Evolutionary conservation across 148 eudicot genomes (phyloP), one percentile per base, ranked within the genome.

Genomic region (Talinum fruticosum): DNA sequence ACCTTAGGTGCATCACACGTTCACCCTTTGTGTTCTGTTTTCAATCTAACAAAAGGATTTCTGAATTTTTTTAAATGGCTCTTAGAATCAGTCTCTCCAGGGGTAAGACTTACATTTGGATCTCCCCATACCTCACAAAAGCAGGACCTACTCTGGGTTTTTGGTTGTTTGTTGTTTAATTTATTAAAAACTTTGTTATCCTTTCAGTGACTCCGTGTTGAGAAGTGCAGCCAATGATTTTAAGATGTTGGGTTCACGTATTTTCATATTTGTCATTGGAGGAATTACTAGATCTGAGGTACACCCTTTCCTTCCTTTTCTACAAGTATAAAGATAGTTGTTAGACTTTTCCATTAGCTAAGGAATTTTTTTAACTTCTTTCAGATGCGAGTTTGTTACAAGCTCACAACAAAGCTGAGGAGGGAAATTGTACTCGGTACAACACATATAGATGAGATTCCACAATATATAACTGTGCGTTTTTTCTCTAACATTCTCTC

Each of bases 261-360:
- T 93, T 23, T 96, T 96, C 75, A 74, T 93, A 26, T 96, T 96
- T 81, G 81, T 96, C 49, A 88, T 96, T 32, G 99, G 99, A 62
- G 99, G 99, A 41, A 93, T 94, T 70, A 93, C 98, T 76, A 80
- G 97, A 86, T 96, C 99, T 51, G 98, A 96, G 98, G 99, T 96
- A 86, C 79, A 37, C 32, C 24, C 68, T 29, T 8, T 10, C 26
- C 71, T 29, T 24, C 29, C n/a, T n/a, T 73, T 75, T 36, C 38
- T 62, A 30, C 26, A 24, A 57, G 24, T 49, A 61, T 32, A 51
- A 62, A 8, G 79, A 61, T 66, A 32, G 30, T 14, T 44, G 36
- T 37, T 64, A 61, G 30, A 10, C 66, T 24, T 16, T 64, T 30
- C 44, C 21, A 30, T 73, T 35, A 62, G 5, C 77, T 81, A 66